phyloP scores from a whole-genome alignment of 768 basidiomycete species.

The Sporobolomyces roseus region DNA sequence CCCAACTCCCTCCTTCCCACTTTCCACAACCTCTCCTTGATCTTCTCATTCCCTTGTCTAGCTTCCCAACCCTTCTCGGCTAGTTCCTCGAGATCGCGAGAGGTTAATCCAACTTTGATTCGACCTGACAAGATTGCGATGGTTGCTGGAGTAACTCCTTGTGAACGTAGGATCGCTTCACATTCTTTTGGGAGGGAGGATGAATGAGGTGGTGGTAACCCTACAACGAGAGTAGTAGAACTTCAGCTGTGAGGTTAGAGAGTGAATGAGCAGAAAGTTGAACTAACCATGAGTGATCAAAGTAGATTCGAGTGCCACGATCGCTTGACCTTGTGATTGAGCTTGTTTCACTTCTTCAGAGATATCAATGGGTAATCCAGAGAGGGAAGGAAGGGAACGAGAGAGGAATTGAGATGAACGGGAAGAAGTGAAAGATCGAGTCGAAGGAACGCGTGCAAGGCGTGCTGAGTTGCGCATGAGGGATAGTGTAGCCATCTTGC shows the following conservation, averaged over 20 bases:
- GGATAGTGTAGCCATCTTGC: no score
- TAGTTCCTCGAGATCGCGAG: constrained; percentile 63
- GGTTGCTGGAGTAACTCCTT: constrained; percentile 81
- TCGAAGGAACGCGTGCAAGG: no score
- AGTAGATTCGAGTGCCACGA: constrained; percentile 89
- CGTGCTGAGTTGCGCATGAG: no score
- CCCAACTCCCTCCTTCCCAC: constrained; percentile 77
- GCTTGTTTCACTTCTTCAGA: constrained; percentile 82
- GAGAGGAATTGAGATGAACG: constrained; percentile 4
- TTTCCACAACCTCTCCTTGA: constrained; percentile 52
- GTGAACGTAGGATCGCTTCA: constrained; percentile 52
- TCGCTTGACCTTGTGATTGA: constrained; percentile 59
- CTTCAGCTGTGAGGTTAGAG: not conserved
- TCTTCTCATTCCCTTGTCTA: constrained; percentile 15
- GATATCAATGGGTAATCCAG: constrained; percentile 57
- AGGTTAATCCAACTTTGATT: constrained; percentile 76
- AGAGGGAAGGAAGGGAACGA: not conserved
- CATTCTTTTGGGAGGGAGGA: constrained; percentile 33
- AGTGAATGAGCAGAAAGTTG: not conserved
- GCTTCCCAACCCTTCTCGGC: constrained; percentile 55
- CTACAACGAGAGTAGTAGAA: constrained; percentile 2
- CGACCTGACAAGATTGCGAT: constrained; percentile 78
- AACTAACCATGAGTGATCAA: constrained; percentile 73
- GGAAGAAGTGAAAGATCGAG: not conserved
- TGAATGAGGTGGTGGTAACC: constrained; percentile 39